Evolutionary conservation across 1,284 basidiomycete genomes (phyloP), one percentile per base, ranked within the genome.

Genomic region (Cutaneotrichosporon sp.): DNA sequence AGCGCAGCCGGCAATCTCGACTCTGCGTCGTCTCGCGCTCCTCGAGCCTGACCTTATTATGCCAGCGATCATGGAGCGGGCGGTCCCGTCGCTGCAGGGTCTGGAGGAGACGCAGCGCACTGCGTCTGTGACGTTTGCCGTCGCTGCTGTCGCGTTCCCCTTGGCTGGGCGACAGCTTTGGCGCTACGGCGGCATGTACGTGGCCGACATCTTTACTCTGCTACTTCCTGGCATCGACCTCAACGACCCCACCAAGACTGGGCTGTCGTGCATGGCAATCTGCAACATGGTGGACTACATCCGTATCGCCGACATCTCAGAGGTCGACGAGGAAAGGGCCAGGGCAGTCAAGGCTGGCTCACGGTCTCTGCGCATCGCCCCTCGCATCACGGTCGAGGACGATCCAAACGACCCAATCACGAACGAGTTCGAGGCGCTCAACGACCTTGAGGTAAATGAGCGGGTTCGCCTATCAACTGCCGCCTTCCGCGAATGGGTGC

Each of bases 91-190:
- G 0, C 83, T 99, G 16, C 95, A 98, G 77, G 89, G 89, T 18
- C 86, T 97, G n/a, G 92, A 94, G 70, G 94, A 97, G 83, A 97
- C 94, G 0, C 92, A 96, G 77, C 84, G 94, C 34, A 96, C 94
- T 4, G 92, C 92, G 1, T 90, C 93, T 1, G 92, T 94, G 34
- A 85, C 98, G 61, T 91, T 89, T 63, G 90, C 92, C 73, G 84
- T 99, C n/a, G 86, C 90, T 21, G 88, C 88, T 1, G 86, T 96
- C 22, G 85, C 91, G 26, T 84, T 88, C 5, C 90, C 92, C 9
- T 82, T 99, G 38, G 86, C 92, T 2, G 88, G 88, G 2, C 90
- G 92, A 68, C 84, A 84, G 31, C 77, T 90, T 47, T 98, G 83
- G 73, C 75, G 90, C 85, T 82, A 89, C 8, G 88, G 90, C 4